phyloP scores from a whole-genome alignment of 169 alveolate genomes.

The Plasmodium adleri region DNA sequence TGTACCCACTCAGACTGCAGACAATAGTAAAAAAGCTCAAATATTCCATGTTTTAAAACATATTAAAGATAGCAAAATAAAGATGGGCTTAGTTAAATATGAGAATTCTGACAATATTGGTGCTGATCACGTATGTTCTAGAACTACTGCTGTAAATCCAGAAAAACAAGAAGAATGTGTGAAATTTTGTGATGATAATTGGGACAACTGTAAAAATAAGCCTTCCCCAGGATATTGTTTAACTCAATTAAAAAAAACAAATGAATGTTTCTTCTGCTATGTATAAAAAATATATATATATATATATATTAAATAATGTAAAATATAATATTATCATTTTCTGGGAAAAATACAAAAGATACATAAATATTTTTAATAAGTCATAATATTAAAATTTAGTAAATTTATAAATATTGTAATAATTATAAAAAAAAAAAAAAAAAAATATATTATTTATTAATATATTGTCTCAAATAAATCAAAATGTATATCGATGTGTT shows the following conservation, averaged over 20 bases:
- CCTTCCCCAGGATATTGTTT: constrained; percentile 18
- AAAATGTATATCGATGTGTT: too few relatives aligned
- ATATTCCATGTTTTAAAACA: constrained; percentile 25
- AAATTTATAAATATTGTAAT: too few relatives aligned
- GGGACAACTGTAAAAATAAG: not conserved
- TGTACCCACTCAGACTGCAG: too few relatives aligned
- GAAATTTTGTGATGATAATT: not conserved
- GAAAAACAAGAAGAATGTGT: constrained; percentile 4
- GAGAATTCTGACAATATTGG: not conserved
- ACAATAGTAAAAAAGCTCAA: not conserved
- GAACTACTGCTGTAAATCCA: not conserved
- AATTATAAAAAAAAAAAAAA: too few relatives aligned
- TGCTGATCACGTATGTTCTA: constrained; percentile 11
- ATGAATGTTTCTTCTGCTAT: constrained; percentile 8
- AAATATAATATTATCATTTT: too few relatives aligned
- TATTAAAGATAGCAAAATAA: not conserved
- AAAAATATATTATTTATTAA: too few relatives aligned
- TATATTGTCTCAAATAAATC: too few relatives aligned
- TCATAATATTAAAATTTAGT: too few relatives aligned
- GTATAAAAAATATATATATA: not conserved
- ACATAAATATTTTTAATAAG: too few relatives aligned
- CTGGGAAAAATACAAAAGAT: too few relatives aligned
- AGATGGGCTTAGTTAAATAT: constrained; percentile 13
- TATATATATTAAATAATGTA: too few relatives aligned
- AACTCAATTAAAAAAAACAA: constrained; percentile 1